Base-by-base conservation (phyloP, 352 stramenopile genomes). In the Phytophthora aleatoria region DNA sequence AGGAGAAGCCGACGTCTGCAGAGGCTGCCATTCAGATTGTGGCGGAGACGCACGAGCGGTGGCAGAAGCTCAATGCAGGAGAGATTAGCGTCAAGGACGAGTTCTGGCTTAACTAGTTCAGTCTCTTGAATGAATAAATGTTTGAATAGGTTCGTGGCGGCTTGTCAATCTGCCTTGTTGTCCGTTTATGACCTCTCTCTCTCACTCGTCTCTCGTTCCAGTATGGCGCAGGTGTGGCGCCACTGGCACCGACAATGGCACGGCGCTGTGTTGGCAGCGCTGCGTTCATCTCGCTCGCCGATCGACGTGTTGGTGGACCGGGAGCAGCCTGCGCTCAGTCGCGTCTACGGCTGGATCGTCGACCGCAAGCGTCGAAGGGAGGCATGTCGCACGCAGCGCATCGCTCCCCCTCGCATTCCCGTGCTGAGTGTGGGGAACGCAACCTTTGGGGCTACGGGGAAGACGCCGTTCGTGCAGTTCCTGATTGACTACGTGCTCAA, bases 401-500 rank as follows among this genome's bases (percentile, higher is more conserved):
- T 89, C 36, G 55, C 61, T n/a, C 61, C 69, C 7, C 56, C 47
- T 0, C 27, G 44, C 6, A 43, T 92, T 41, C 79, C 73, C 6
- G 76, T 88, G 13, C 63, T 92, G n/a, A 89, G 79, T 42, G 76
- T 90, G 26, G 83, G 83, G 28, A 92, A 92, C 68, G 45, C 86
- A 53, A 92, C 83, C 2, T 90, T 89, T 39, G 83, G 83, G 2
- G 83, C 77, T n/a, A 92, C 83, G 3, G 83, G 83, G 51, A 92
- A 92, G 69, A 92, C 83, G 39, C 83, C 83, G 20, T 85, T 77
- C 7, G 83, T 83, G 26, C 52, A 83, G 45, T 77, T 81, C 26
- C 67, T 91, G 16, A 43, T 70, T 12, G 54, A 68, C 33, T 60
- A 69, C 3, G 56, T 49, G 10, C 52, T 81, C 11, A 51, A 35